A percentile compares a stretch with the other conserved stretches of the same genome.
These are phyloP conservation scores for Holtermanniella nyarrowii DNA, from an alignment of 768 basidiomycete species.

Conservation along the genomic window DNA sequence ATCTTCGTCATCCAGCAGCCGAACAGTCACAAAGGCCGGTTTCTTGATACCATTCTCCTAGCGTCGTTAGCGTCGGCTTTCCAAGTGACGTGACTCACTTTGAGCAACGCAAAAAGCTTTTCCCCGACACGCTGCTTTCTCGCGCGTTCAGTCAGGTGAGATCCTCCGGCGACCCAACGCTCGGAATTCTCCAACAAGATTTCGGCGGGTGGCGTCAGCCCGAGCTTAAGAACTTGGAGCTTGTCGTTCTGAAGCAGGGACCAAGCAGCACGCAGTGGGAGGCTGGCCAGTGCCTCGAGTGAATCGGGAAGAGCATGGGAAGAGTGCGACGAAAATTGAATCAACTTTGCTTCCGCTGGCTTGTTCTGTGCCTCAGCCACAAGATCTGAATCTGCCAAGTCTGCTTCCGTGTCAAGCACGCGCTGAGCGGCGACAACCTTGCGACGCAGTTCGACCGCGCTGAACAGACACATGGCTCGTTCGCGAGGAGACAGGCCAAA, in stretches of 20 bases:
- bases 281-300: neutral
- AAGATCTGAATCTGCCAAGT: no score
- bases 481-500: neutral
- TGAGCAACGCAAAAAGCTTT: neutral
- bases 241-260: neutral
- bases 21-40: neutral
- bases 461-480: neutral
- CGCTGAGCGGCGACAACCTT: neutral
- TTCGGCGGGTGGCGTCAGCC: neutral
- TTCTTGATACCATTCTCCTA: neutral
- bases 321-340: no score
- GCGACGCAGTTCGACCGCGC: neutral
- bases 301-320: neutral
- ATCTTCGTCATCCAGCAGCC: neutral
- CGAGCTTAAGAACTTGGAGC: neutral
- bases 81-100: neutral
- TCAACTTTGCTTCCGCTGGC: no score
- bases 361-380: neutral
- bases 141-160: no score
- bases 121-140: neutral
- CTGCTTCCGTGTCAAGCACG: neutral
- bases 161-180: neutral
- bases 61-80: neutral
- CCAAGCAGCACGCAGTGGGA: neutral
- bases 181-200: neutral